Base-by-base conservation (phyloP, 352 stramenopile species). In the Halophytophthora batemanensis region DNA sequence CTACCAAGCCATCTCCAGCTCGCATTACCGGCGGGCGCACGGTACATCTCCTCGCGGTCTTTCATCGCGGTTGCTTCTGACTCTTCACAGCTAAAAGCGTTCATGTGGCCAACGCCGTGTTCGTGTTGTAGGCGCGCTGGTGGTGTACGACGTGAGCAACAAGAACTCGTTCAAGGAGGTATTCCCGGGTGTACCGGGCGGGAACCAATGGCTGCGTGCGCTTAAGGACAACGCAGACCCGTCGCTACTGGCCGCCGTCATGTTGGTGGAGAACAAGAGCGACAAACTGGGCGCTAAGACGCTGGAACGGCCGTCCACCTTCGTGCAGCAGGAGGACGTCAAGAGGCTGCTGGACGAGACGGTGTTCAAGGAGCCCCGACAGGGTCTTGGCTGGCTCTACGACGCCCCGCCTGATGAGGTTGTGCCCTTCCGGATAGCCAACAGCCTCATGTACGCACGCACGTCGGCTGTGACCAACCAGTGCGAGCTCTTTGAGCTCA, bases 231-330 rank as follows among this genome's bases (percentile, higher is more conserved):
- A 82, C 46, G 69, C 60, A 8, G 79, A 90, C 33, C 76, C 61
- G 15, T 40, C 56, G 17, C 50, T 87, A 14, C 53, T 90, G 10
- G 74, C 71, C 0, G 78, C 64, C 1, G 72, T 71, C 19, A 86
- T 87, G 76, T 71, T 90, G 19, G 74, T 90, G 28, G 76, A 85
- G 54, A 90, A 90, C 66, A 90, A 90, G 53, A 72, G 62, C 18
- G 79, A 90, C 51, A 71, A 81, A 44, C 51, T 85, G 6, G 56
- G 73, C 22, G 7, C 51, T 5, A 74, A 69, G 38, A 53, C 63
- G 6, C 23, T 54, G 4, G 64, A 83, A 35, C 62, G 69, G 1
- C 71, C 71, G 6, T 23, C 65, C 6, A 53, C 54, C 0, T 82
- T 81, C 41, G 71, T 82, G 5, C 61, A 84, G 40, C 62, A 84